A percentile compares a stretch with the other conserved stretches of the same genome.
Conservation (phyloP, 495 filamentous ascomycete species). For the Talaromyces liani region DNA sequence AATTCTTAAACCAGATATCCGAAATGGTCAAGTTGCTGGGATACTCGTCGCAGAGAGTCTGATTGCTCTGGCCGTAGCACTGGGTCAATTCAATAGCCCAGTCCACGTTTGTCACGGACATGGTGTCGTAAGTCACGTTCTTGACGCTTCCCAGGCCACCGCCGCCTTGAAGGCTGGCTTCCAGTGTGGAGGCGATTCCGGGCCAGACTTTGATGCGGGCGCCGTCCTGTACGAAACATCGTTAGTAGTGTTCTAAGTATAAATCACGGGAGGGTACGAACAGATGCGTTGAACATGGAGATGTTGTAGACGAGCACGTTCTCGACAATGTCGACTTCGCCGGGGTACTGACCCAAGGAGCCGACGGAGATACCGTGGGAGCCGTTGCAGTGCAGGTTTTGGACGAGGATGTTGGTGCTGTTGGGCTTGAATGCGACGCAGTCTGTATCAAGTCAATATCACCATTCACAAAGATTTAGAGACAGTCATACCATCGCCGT, state of each 20-base stretch:
- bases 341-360: conserved; percentile 58
- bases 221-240: conserved; percentile 35
- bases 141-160: conserved; percentile 48
- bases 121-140: conserved; percentile 50
- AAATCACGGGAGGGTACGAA: conserved; percentile 11
- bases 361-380: conserved; percentile 69
- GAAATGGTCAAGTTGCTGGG: conserved; percentile 53
- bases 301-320: conserved; percentile 60
- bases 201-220: conserved; percentile 70
- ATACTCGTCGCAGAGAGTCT: conserved; percentile 52
- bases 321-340: conserved; percentile 57
- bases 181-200: conserved; percentile 39
- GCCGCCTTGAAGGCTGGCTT: conserved; percentile 52
- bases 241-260: not conserved
- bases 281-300: conserved; percentile 55
- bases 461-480: not conserved
- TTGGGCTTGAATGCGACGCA: conserved; percentile 78
- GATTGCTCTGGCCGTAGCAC: conserved; percentile 58
- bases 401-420: conserved; percentile 64
- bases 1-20: conserved; percentile 45
- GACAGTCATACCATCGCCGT: conserved; percentile 50
- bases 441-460: conserved; percentile 26
- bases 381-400: conserved; percentile 63
- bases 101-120: conserved; percentile 51
- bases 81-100: conserved; percentile 59